Evolutionary conservation across 2,329 filamentous ascomycete genomes (phyloP), one percentile per base, ranked within the genome.

Genomic region (Ampelomyces quisqualis): DNA sequence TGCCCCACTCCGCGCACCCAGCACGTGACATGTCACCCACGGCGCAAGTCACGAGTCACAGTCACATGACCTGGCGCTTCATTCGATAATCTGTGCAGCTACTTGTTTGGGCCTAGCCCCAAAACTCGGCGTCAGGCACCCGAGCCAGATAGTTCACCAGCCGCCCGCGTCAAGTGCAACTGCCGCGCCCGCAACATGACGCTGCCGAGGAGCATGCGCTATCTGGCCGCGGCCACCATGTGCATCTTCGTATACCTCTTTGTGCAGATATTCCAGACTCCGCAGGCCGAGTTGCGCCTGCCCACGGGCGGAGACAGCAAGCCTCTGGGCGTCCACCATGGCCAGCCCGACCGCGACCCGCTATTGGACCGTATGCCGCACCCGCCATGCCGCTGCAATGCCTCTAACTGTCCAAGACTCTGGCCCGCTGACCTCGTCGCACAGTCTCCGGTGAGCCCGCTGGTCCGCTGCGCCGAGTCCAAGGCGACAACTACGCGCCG

Each of bases 291-390:
- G 33, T 55, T 71, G 52, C 67, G 68, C 31, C 38, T 60, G 35
- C 67, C 65, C 54, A 34, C 8, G n/a, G 20, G 15, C 29, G 7
- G 9, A 19, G 9, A n/a, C n/a, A n/a, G n/a, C n/a, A n/a, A n/a
- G n/a, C n/a, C n/a, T n/a, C n/a, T 10, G 13, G 23, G 23, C 13
- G 23, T n/a, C 23, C 4, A 26, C 23, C 23, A 26, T 10, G 23
- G 23, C 31, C 72, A 67, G 71, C 62, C 75, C 53, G 81, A 85
- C 55, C 79, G 81, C 45, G 91, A 97, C 71, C 91, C 91, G 40
- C 88, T 91, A 61, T 68, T 90, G 61, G 90, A 96, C 70, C 82
- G 90, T 95, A 76, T 67, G 86, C n/a, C n/a, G n/a, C n/a, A n/a
- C n/a, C n/a, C n/a, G n/a, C n/a, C n/a, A n/a, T n/a, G n/a, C n/a